Evolutionary conservation across 208 protist genomes (phyloP).

Genomic region (Trypanosoma avium): DNA sequence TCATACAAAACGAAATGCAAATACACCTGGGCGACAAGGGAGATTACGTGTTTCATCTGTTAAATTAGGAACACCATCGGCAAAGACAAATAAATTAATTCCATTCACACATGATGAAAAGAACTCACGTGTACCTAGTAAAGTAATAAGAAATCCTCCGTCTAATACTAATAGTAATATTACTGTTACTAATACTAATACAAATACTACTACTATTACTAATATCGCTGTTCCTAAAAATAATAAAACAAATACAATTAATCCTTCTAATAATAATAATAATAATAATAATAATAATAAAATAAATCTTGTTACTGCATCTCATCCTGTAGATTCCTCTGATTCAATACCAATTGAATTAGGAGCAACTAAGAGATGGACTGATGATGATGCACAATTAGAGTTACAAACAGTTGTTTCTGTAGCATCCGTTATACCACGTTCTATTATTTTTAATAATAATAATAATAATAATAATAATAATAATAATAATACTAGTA

Average conservation of each 20-base stretch:
- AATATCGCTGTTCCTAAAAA: background rate
- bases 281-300: background rate
- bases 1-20: background rate
- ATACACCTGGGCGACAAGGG: background rate
- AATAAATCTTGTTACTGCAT: background rate
- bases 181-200: background rate
- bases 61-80: background rate
- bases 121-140: background rate
- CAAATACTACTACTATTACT: background rate
- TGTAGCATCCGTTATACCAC: background rate
- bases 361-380: constrained; percentile 19
- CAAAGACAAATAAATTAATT: background rate
- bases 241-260: background rate
- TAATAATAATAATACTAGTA: background rate
- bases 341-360: background rate
- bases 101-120: background rate
- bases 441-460: background rate
- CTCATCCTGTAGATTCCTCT: background rate
- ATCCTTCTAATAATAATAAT: background rate
- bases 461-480: background rate
- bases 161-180: background rate
- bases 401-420: constrained; percentile 22
- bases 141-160: background rate
- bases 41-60: constrained; percentile 3
- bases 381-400: constrained; percentile 18